Evolutionary conservation across 768 basidiomycete genomes (phyloP).

Genomic region (Hypsizygus marmoreus): DNA sequence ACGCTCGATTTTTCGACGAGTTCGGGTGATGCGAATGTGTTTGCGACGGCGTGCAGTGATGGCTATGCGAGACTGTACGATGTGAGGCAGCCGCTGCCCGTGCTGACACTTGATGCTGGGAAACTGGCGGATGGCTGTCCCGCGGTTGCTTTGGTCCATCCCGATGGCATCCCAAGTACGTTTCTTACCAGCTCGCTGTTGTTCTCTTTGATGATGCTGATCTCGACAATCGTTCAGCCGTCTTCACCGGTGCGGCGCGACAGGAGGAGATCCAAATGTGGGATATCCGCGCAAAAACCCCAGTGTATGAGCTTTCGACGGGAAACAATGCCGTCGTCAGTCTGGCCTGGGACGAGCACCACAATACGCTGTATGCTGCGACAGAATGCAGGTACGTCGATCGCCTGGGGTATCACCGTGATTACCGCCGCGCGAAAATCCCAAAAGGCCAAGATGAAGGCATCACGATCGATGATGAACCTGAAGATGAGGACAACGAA

Average conservation of each 20-base stretch:
- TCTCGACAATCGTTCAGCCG: constrained; percentile 16
- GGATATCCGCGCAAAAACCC: constrained; percentile 38
- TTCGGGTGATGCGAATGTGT: constrained; percentile 33
- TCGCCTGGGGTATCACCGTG: constrained; percentile 14
- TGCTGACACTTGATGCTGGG: constrained; percentile 29
- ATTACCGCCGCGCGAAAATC: constrained; percentile 18
- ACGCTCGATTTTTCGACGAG: too few species aligned
- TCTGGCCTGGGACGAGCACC: constrained; percentile 35
- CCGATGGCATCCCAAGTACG: constrained; percentile 39
- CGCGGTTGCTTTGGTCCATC: constrained; percentile 31
- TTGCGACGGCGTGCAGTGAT: constrained; percentile 37
- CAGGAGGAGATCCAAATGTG: constrained; percentile 39
- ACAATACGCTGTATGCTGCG: constrained; percentile 33
- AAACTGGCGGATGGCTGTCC: constrained; percentile 18
- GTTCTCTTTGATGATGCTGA: not conserved
- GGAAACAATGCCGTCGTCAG: constrained; percentile 42
- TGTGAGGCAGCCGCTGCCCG: constrained; percentile 35
- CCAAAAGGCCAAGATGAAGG: too few species aligned
- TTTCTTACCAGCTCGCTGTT: not conserved
- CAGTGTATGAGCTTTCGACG: constrained; percentile 44
- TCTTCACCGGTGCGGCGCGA: constrained; percentile 31
- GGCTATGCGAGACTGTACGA: constrained; percentile 45
- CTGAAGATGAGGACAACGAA: not conserved
- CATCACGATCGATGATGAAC: too few species aligned
- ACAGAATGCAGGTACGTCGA: constrained; percentile 34